Evolutionary conservation across 768 basidiomycete genomes (phyloP).

Genomic region (Tylopilus vinaceipallidus): DNA sequence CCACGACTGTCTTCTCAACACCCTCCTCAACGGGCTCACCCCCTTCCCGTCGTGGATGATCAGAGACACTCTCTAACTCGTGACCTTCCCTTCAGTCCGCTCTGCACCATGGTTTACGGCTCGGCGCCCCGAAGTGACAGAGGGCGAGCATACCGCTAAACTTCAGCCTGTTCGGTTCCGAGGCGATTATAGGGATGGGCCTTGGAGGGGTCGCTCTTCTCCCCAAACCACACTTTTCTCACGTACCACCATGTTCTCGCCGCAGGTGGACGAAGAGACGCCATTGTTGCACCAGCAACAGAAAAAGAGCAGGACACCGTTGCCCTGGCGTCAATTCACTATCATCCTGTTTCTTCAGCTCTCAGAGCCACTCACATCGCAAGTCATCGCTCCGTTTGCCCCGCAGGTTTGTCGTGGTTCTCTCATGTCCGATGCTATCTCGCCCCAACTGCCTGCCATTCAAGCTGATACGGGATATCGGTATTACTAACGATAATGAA

Average conservation of each 20-base stretch:
- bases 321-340: slow-evolving; percentile 69
- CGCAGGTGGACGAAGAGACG: slow-evolving; percentile 56
- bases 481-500: slow-evolving; percentile 71
- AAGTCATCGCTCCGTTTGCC: slow-evolving; percentile 76
- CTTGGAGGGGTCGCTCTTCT: no score
- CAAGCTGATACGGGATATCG: slow-evolving; percentile 64
- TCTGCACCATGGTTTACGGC: no score
- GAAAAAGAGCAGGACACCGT: slow-evolving; percentile 46
- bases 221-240: no score
- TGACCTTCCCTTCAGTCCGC: no score
- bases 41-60: no score
- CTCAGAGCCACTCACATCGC: slow-evolving; percentile 71
- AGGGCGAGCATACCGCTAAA: no score
- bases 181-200: no score
- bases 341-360: slow-evolving; percentile 74
- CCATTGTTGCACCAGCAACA: slow-evolving; percentile 48
- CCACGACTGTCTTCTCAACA: no score
- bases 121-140: no score
- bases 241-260: slow-evolving; percentile 2
- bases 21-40: no score
- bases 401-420: slow-evolving; percentile 51
- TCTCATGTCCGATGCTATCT: neutral
- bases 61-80: no score
- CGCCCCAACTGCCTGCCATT: neutral
- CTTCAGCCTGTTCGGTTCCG: no score